Evolutionary conservation across 176 grass and related monocot species (phyloP).

Genomic region (Metroxylon sagu): DNA sequence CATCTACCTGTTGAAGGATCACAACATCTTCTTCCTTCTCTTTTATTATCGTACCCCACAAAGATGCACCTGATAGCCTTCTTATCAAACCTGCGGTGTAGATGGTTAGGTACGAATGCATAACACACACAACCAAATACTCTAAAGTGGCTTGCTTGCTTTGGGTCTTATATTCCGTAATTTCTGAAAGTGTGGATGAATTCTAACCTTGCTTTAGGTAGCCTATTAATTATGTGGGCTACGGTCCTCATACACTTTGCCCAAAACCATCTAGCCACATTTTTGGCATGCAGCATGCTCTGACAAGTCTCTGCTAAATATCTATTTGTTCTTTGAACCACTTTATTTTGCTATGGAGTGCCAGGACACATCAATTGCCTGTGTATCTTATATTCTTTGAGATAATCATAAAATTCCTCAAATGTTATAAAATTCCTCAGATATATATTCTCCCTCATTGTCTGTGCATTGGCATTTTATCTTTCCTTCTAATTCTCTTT

Average conservation of each 20-base stretch:
- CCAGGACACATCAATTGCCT: constrained; percentile 11
- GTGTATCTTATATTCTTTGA: constrained; percentile 4
- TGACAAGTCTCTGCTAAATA: background rate
- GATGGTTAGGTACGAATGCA: background rate
- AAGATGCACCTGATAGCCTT: constrained; percentile 20
- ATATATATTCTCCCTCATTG: constrained; percentile 14
- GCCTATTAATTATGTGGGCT: constrained; percentile 8
- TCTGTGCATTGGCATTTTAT: background rate
- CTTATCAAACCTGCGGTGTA: background rate
- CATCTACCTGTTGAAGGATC: background rate
- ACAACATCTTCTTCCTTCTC: constrained; percentile 9
- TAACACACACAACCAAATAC: constrained; percentile 15
- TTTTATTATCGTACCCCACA: constrained; percentile 4
- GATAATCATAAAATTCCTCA: constrained; percentile 11
- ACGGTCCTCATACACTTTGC: background rate
- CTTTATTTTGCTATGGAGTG: constrained; percentile 21
- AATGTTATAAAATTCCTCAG: constrained; percentile 11
- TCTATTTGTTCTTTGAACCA: constrained; percentile 1
- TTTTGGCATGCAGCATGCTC: constrained; percentile 23
- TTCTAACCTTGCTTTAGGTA: background rate
- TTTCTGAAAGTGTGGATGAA: constrained; percentile 12
- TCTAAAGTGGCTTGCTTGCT: background rate
- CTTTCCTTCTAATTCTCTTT: constrained; percentile 1
- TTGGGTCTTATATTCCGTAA: constrained; percentile 7
- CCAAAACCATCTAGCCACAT: constrained; percentile 13